phyloP scores from a whole-genome alignment of 495 filamentous ascomycete species.

The Xylaria telfairii region DNA sequence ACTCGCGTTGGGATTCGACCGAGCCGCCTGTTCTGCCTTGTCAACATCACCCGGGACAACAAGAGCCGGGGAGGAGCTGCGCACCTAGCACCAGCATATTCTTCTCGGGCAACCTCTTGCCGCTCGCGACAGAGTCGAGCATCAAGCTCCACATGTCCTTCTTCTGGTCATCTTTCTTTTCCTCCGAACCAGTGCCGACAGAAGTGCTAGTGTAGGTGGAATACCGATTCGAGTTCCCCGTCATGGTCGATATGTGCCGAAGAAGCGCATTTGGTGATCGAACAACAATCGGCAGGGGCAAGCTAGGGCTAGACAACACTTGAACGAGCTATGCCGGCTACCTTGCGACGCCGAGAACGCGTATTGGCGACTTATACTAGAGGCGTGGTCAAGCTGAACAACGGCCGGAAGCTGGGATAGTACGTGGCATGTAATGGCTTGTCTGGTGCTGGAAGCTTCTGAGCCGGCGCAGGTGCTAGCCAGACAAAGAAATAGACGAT shows the following conservation, averaged over 20 bases:
- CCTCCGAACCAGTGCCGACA: conserved; percentile 47
- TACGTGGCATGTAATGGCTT: conserved; percentile 17
- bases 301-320: not conserved
- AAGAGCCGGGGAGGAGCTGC: conserved; percentile 31
- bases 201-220: conserved; percentile 60
- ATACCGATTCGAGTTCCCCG: conserved; percentile 63
- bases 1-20: conserved; percentile 87
- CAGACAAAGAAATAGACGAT: not conserved
- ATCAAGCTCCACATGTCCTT: conserved; percentile 95
- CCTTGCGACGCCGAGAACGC: conserved; percentile 28
- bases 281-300: not conserved
- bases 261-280: conserved; percentile 32
- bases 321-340: conserved; percentile 1
- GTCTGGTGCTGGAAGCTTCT: not conserved
- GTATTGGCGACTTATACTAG: conserved; percentile 18
- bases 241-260: conserved; percentile 45
- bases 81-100: conserved; percentile 84
- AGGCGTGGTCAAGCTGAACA: conserved; percentile 12
- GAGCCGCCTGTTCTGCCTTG: conserved; percentile 69
- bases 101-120: conserved; percentile 91
- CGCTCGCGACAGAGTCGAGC: conserved; percentile 88
- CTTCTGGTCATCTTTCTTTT: conserved; percentile 72
- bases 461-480: not conserved
- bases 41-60: conserved; percentile 33
- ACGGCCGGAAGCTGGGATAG: not conserved